Percentiles rank a stretch among this genome's conserved stretches.
Evolutionary conservation across 345 rosid species (phyloP).

Genomic region (Aquilaria sinensis): DNA sequence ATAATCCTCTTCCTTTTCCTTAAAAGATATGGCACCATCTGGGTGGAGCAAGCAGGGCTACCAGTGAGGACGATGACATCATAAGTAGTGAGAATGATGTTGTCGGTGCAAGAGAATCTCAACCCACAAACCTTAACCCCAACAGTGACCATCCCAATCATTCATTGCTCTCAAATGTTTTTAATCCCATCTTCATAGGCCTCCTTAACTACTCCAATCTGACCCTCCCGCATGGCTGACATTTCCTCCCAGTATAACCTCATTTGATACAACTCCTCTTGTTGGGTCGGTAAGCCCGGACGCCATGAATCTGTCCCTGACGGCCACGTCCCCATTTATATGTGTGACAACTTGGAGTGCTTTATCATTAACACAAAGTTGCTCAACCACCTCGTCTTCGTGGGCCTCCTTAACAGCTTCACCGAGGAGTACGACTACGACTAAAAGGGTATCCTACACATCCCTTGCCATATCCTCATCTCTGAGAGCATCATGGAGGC

Average conservation of each 20-base stretch:
- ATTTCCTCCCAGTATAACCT: slow-evolving; percentile 62
- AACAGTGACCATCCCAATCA: no score
- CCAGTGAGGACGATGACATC: no score
- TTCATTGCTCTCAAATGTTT: no score
- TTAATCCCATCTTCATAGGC: no score
- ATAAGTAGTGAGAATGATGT: no score
- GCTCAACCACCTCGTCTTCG: slow-evolving; percentile 77
- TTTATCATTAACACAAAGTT: slow-evolving; percentile 80
- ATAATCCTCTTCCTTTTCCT: no score
- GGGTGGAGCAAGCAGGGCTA: no score
- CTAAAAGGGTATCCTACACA: slow-evolving; percentile 78
- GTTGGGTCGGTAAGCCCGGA: slow-evolving; percentile 9
- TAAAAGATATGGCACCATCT: no score
- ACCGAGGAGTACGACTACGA: slow-evolving; percentile 95
- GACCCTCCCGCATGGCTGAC: slow-evolving; percentile 76
- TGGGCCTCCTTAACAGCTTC: slow-evolving; percentile 63
- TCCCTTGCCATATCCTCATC: slow-evolving; percentile 80
- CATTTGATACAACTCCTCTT: slow-evolving; percentile 44
- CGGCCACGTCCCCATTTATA: slow-evolving; percentile 86
- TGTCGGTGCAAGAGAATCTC: no score
- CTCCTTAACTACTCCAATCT: not conserved
- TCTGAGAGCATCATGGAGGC: slow-evolving; percentile 82
- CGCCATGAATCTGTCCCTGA: slow-evolving; percentile 51
- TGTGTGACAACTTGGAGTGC: slow-evolving; percentile 93
- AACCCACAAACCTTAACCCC: no score